phyloP scores from a whole-genome alignment of 441 rosid species.

The Jatropha podagrica region DNA sequence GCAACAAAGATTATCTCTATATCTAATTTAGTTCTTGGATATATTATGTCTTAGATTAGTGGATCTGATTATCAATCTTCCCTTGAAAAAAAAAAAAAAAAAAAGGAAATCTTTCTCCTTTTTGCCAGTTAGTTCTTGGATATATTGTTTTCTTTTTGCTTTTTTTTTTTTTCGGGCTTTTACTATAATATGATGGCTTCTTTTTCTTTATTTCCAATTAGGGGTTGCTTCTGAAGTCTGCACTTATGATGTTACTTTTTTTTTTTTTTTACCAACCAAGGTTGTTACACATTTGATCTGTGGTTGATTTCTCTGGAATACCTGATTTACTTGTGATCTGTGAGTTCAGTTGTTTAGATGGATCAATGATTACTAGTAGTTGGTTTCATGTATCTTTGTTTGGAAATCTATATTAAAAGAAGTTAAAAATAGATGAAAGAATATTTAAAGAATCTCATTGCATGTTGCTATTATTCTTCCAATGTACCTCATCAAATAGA shows the following conservation, averaged over 20 bases:
- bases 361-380: neutral
- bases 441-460: neutral
- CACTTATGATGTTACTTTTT: neutral
- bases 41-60: neutral
- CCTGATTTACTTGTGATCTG: constrained; percentile 17
- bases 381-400: neutral
- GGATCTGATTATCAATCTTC: constrained; percentile 18
- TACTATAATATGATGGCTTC: neutral
- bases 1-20: neutral
- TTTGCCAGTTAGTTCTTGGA: neutral
- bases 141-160: too few relatives aligned
- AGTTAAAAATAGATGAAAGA: neutral
- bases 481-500: neutral
- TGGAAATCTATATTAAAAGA: neutral
- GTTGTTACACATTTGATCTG: too few relatives aligned
- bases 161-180: neutral
- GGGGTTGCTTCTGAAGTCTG: neutral
- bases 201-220: too few relatives aligned
- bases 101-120: too few relatives aligned
- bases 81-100: neutral
- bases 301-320: neutral
- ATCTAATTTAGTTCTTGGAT: neutral
- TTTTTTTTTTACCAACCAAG: neutral
- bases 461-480: neutral
- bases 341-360: neutral